A percentile compares a stretch with the other conserved stretches of the same genome.
These are phyloP conservation scores for Neurospora sp. DNA, from an alignment of 2,329 filamentous ascomycete species.

Conservation along the genomic window DNA sequence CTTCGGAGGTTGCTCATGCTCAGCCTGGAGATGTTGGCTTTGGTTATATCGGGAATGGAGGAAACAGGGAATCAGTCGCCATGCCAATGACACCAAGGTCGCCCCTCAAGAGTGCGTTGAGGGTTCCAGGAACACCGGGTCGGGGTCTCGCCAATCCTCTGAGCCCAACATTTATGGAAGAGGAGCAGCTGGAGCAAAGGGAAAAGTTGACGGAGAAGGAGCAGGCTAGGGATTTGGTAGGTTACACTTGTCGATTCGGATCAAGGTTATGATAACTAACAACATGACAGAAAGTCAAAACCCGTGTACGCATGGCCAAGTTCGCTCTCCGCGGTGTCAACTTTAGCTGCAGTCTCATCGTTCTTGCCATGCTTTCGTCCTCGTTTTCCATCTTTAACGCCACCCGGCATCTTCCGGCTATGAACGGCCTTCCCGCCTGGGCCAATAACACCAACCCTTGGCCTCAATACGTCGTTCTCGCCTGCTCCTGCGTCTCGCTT, in stretches of 20 bases:
- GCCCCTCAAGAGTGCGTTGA: slow-evolving; percentile 84
- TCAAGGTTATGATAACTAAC: slow-evolving; percentile 17
- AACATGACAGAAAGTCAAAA: slow-evolving; percentile 70
- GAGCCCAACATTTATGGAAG: slow-evolving; percentile 86
- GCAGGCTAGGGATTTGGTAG: slow-evolving; percentile 69
- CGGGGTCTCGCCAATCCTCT: slow-evolving; percentile 65
- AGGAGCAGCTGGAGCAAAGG: slow-evolving; percentile 75
- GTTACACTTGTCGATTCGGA: not conserved
- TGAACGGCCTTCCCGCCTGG: slow-evolving; percentile 81
- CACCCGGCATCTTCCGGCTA: slow-evolving; percentile 61
- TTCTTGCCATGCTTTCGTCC: slow-evolving; percentile 80
- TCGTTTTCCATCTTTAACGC: slow-evolving; percentile 89
- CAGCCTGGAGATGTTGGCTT: slow-evolving; percentile 85
- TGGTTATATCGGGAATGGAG: slow-evolving; percentile 65
- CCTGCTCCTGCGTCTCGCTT: slow-evolving; percentile 72
- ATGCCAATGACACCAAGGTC: slow-evolving; percentile 61
- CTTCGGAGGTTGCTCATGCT: slow-evolving; percentile 47
- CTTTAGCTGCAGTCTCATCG: slow-evolving; percentile 93
- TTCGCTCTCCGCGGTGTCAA: slow-evolving; percentile 90
- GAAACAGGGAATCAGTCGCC: slow-evolving; percentile 45
- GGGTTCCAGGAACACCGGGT: slow-evolving; percentile 71
- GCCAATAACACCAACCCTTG: slow-evolving; percentile 68
- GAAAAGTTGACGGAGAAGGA: slow-evolving; percentile 75
- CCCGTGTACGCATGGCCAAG: slow-evolving; percentile 84
- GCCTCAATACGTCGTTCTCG: slow-evolving; percentile 79